A percentile compares a stretch with the other conserved stretches of the same genome.
Evolutionary conservation across 768 basidiomycete species (phyloP).

Genomic region (Xerocomellus intermedius): DNA sequence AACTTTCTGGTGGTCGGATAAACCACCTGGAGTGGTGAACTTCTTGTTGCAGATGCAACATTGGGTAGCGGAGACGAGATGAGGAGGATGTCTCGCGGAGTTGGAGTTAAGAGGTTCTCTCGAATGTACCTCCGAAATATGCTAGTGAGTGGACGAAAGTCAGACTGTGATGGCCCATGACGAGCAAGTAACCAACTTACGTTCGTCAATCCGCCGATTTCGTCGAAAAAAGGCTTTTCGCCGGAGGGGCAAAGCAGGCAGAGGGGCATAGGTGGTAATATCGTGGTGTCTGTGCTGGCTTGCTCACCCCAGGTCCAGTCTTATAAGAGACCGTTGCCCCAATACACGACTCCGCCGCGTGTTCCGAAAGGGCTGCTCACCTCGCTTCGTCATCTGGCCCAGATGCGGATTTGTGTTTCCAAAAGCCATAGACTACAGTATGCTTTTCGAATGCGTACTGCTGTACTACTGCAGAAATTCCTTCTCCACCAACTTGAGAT

Average conservation of each 20-base stretch:
- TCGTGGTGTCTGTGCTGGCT: slow-evolving; percentile 14
- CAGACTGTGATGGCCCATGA: background rate
- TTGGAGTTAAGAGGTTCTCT: background rate
- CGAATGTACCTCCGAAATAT: slow-evolving; percentile 21
- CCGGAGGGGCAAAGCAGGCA: slow-evolving; percentile 25
- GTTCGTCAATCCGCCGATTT: slow-evolving; percentile 15
- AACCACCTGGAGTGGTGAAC: slow-evolving; percentile 17
- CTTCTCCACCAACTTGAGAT: slow-evolving; percentile 6
- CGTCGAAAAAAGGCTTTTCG: slow-evolving; percentile 23
- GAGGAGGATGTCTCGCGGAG: background rate
- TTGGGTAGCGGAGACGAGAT: slow-evolving; percentile 9
- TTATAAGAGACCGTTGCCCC: slow-evolving; percentile 34
- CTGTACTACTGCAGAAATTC: background rate
- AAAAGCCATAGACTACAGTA: slow-evolving; percentile 23
- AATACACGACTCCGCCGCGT: slow-evolving; percentile 33
- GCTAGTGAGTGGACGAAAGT: slow-evolving; percentile 14
- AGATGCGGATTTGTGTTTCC: slow-evolving; percentile 22
- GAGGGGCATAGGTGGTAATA: slow-evolving; percentile 22
- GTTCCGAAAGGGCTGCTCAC: slow-evolving; percentile 28
- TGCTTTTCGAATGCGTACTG: slow-evolving; percentile 24
- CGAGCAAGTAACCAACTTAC: slow-evolving; percentile 8
- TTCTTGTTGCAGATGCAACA: slow-evolving; percentile 29
- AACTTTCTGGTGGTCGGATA: slow-evolving; percentile 22
- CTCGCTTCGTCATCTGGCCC: slow-evolving; percentile 22
- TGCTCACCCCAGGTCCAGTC: slow-evolving; percentile 16